phyloP scores from a whole-genome alignment of 2,329 filamentous ascomycete species.

The Lachnellula subtilissima region DNA sequence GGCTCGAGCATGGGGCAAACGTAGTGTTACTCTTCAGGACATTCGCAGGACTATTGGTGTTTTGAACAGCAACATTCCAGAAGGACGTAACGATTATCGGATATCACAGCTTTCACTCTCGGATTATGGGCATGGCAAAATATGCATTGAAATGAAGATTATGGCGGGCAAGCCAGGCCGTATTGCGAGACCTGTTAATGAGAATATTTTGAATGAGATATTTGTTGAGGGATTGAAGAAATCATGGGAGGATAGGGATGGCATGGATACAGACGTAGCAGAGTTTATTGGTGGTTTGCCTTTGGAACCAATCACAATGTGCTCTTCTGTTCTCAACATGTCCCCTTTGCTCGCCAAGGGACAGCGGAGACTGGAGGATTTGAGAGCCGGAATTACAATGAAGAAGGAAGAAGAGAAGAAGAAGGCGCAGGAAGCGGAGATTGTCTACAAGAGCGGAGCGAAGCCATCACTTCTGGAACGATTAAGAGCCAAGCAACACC shows the following conservation, averaged over 20 bases:
- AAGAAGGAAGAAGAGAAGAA: slow-evolving; percentile 44
- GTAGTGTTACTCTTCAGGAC: slow-evolving; percentile 60
- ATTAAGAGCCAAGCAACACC: slow-evolving; percentile 64
- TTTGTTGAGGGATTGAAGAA: slow-evolving; percentile 50
- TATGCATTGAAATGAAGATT: slow-evolving; percentile 52
- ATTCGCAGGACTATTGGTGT: slow-evolving; percentile 63
- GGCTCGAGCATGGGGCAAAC: slow-evolving; percentile 67
- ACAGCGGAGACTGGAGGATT: slow-evolving; percentile 62
- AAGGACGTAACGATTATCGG: slow-evolving; percentile 35
- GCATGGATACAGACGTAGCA: slow-evolving; percentile 1
- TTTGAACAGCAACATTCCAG: slow-evolving; percentile 34
- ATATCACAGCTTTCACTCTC: slow-evolving; percentile 36
- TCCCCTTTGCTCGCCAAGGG: slow-evolving; percentile 60
- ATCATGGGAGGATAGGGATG: slow-evolving; percentile 36
- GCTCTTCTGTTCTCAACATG: slow-evolving; percentile 47
- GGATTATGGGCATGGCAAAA: slow-evolving; percentile 49
- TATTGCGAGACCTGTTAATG: slow-evolving; percentile 40
- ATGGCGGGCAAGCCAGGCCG: slow-evolving; percentile 14
- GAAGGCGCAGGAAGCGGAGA: slow-evolving; percentile 20
- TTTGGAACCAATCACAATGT: slow-evolving; percentile 47
- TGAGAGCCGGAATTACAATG: slow-evolving; percentile 56
- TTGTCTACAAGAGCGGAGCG: slow-evolving; percentile 27
- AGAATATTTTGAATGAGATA: slow-evolving; percentile 47
- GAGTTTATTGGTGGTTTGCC: slow-evolving; percentile 54
- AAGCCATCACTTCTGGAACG: slow-evolving; percentile 70